Percentiles rank a stretch among this genome's conserved stretches.
These are phyloP conservation scores for Psilocybe tampanensis DNA, from an alignment of 768 basidiomycete species.

Conservation along the genomic window DNA sequence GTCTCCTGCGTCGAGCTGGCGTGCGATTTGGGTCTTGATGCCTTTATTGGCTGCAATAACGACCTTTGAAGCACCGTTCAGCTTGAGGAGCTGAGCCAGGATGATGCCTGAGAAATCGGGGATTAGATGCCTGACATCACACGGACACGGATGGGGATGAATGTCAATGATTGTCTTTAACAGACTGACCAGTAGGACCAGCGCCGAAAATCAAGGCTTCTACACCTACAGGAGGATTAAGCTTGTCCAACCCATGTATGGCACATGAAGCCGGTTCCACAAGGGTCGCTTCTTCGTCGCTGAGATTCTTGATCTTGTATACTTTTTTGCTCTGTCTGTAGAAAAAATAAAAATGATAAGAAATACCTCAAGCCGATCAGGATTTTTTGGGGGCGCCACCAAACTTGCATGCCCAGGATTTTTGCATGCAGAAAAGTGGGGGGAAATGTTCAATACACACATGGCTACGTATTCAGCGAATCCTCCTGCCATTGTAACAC, in stretches of 20 bases:
- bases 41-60: constrained; percentile 90
- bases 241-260: constrained; percentile 89
- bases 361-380: constrained; percentile 11
- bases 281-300: constrained; percentile 86
- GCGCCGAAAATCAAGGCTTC: constrained; percentile 87
- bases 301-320: constrained; percentile 87
- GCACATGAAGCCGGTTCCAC: constrained; percentile 91
- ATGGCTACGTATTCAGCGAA: constrained; percentile 89
- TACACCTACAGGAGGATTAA: constrained; percentile 77
- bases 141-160: not conserved
- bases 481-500: constrained; percentile 81
- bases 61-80: constrained; percentile 81
- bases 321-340: constrained; percentile 64
- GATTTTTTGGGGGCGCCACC: constrained; percentile 4
- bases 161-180: no score
- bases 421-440: not conserved
- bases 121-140: constrained; percentile 3
- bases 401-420: not conserved
- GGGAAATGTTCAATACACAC: constrained; percentile 47
- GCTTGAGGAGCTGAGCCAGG: constrained; percentile 82
- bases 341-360: no score
- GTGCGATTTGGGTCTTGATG: constrained; percentile 85
- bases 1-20: constrained; percentile 75
- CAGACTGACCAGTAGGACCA: constrained; percentile 63
- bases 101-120: constrained; percentile 53